Evolutionary conservation across 306 rosid species (phyloP).

Genomic region (Rosa persica): DNA sequence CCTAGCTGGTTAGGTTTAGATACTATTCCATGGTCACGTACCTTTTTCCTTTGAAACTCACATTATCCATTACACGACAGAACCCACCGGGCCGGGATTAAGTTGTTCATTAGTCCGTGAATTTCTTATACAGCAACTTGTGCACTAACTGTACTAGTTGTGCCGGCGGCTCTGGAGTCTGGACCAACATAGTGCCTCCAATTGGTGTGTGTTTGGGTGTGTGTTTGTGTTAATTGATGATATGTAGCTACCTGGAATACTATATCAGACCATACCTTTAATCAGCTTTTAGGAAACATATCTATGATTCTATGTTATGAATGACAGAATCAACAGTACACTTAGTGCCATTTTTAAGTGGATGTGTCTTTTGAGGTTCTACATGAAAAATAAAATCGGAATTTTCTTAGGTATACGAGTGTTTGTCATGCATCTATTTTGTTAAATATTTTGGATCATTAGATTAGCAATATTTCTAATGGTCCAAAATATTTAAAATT

Average conservation of each 20-base stretch:
- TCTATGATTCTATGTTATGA: neutral
- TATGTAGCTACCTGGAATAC: neutral
- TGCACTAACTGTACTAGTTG: neutral
- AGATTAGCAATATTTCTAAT: no score
- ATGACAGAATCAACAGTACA: neutral
- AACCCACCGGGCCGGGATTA: slow-evolving; percentile 14
- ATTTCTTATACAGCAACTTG: slow-evolving; percentile 10
- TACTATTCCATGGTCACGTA: slow-evolving; percentile 24
- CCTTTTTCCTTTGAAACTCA: neutral
- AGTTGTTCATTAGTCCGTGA: neutral
- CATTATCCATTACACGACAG: slow-evolving; percentile 21
- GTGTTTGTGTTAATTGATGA: neutral
- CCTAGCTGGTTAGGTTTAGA: slow-evolving; percentile 21
- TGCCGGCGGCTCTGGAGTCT: neutral
- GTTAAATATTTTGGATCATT: no score
- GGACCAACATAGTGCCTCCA: neutral
- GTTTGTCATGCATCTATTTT: no score
- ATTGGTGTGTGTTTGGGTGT: neutral
- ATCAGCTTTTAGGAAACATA: slow-evolving; percentile 11
- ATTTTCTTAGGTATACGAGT: no score
- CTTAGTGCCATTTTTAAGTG: neutral
- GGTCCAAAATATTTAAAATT: no score
- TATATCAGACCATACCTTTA: neutral
- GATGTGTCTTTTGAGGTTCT: neutral
- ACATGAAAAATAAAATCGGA: neutral